Base-by-base conservation (phyloP, 176 grass and related monocot species). In the Miscanthus lutarioriparius region DNA sequence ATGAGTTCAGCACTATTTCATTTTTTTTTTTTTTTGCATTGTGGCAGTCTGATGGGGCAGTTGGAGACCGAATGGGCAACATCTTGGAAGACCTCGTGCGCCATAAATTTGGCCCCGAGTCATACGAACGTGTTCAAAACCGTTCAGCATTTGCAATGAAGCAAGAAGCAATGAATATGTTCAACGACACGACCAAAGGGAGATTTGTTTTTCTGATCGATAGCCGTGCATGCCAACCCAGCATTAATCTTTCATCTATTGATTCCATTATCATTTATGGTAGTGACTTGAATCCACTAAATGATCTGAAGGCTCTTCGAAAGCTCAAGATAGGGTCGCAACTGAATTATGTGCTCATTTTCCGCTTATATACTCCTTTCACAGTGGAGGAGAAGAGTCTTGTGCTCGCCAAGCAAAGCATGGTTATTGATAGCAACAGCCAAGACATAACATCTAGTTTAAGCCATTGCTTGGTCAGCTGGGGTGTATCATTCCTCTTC, bases 141-240 rank as follows among this genome's bases (percentile, higher is more conserved):
- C 45, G 83, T 81, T 70, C 88, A 40, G 0, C 72, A 26, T 70
- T 83, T 77, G 72, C 85, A 47, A 83, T 63, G 58, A 94, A 83
- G 84, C 80, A 80, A 14, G 63, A 83, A 58, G 89, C 91, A 25
- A 85, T 95, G 69, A 88, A 78, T 75, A 91, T 37, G 78, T 98
- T 98, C 77, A 98, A 98, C 79, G 82, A 98, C 73, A 88, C 76
- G 85, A 70, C 74, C 7, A 95, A 81, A 41, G 92, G 87, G 53
- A 87, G 87, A 81, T 98, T 98, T 86, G 54, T 94, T 27, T 98
- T 95, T 82, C 45, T 98, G 73, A 88, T 93, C 40, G 92, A 98
- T 61, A 91, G 54, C 32, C 73, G 67, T 64, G 92, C 92, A n/a
- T 98, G 95, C 80, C 79, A 84, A 20, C 77, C 91, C 81, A 98